These are phyloP conservation scores for Brassica nigra DNA, from an alignment of 345 rosid species.

Conservation along the genomic window DNA sequence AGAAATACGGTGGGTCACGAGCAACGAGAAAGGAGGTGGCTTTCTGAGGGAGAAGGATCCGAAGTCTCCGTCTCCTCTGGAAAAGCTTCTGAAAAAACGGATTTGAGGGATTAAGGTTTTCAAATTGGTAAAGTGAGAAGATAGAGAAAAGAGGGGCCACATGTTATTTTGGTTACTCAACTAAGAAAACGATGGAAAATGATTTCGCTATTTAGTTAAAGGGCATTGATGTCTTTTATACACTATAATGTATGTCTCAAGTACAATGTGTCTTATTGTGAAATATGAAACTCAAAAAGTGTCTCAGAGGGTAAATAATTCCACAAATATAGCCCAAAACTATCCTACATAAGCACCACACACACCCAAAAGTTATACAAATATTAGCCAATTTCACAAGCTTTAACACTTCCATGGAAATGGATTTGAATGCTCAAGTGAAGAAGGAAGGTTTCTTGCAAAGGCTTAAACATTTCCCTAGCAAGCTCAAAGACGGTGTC, in stretches of 20 bases:
- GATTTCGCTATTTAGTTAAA: too few species aligned
- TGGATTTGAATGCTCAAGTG: slow-evolving; percentile 40
- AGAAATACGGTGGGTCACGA: too few species aligned
- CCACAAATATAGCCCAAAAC: slow-evolving; percentile 44
- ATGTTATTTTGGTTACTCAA: background rate
- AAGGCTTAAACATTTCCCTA: slow-evolving; percentile 39
- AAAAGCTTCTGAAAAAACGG: background rate
- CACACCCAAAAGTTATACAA: slow-evolving; percentile 10
- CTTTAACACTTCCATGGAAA: slow-evolving; percentile 41
- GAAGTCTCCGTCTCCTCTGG: too few species aligned
- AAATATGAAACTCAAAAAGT: too few species aligned
- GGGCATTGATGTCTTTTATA: too few species aligned
- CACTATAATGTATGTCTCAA: too few species aligned
- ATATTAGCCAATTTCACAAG: slow-evolving; percentile 2
- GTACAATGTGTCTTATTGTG: too few species aligned
- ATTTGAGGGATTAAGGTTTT: too few species aligned
- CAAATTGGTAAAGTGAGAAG: background rate
- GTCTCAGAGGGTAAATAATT: too few species aligned
- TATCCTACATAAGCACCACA: slow-evolving; percentile 34
- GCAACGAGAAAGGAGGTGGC: too few species aligned
- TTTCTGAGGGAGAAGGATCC: too few species aligned
- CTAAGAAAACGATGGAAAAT: background rate
- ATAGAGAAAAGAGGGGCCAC: background rate
- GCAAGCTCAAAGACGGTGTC: slow-evolving; percentile 37
- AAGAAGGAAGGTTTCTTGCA: slow-evolving; percentile 33